phyloP scores from a whole-genome alignment of 2,329 filamentous ascomycete genomes.

The Ilyonectria mors-panacis region DNA sequence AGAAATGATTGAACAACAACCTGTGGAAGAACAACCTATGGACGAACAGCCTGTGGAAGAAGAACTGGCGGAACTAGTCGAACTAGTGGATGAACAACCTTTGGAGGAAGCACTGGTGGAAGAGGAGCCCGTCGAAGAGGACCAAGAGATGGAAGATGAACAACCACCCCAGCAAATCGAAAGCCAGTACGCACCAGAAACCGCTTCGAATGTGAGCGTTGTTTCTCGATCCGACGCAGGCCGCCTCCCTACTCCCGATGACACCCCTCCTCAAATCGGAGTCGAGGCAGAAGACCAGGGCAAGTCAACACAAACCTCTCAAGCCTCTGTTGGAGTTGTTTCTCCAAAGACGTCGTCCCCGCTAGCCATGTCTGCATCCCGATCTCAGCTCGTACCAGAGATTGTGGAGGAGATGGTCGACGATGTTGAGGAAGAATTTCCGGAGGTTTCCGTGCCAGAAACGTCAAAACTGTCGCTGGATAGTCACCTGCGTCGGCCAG shows the following conservation, averaged over 20 bases:
- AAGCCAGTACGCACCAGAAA: conserved; percentile 21
- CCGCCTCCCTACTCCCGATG: conserved; percentile 68
- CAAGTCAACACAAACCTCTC: conserved; percentile 38
- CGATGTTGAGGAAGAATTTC: conserved; percentile 30
- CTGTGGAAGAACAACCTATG: conserved; percentile 12
- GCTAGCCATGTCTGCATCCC: conserved; percentile 12
- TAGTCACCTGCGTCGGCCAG: conserved; percentile 35
- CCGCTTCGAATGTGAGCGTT: conserved; percentile 49
- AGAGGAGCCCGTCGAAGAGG: conserved; percentile 23
- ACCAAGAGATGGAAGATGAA: conserved; percentile 24
- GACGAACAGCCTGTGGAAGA: conserved; percentile 20
- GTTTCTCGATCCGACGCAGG: conserved; percentile 58
- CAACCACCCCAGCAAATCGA: conserved; percentile 17
- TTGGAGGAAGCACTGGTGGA: conserved; percentile 12
- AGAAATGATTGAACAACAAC: conserved; percentile 4
- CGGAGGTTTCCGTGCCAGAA: conserved; percentile 28
- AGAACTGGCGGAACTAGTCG: conserved; percentile 17
- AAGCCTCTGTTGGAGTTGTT: conserved; percentile 21
- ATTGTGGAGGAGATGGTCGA: conserved; percentile 37
- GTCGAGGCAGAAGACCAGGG: conserved; percentile 37
- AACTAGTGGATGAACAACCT: conserved; percentile 15
- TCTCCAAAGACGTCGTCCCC: conserved; percentile 28
- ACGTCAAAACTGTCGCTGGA: conserved; percentile 29
- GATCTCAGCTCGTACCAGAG: conserved; percentile 20
- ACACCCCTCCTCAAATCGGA: conserved; percentile 61